phyloP scores from a whole-genome alignment of 1,284 basidiomycete genomes.

The Peniophora sp. region DNA sequence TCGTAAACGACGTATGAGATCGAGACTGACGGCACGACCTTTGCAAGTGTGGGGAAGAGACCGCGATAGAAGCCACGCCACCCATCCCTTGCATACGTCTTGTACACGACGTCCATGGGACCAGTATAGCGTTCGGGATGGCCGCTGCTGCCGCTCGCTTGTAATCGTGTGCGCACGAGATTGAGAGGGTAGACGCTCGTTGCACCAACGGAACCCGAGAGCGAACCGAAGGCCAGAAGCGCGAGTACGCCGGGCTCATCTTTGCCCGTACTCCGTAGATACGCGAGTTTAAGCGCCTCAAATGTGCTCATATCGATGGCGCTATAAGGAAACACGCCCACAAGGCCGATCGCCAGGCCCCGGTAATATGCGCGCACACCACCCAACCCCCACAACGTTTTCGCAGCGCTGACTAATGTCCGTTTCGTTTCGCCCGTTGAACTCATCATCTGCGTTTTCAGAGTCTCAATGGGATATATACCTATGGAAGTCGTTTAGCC shows the following conservation, averaged over 20 bases:
- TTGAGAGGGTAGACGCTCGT: constrained; percentile 90
- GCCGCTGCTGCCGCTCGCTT: constrained; percentile 91
- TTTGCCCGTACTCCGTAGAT: constrained; percentile 70
- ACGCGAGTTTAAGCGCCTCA: constrained; percentile 83
- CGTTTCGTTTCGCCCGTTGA: constrained; percentile 57
- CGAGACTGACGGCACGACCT: constrained; percentile 91
- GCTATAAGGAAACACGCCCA: constrained; percentile 88
- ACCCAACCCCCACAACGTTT: constrained; percentile 73
- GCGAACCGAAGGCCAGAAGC: constrained; percentile 78
- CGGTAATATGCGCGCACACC: constrained; percentile 85
- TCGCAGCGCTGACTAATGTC: constrained; percentile 52
- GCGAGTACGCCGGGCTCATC: constrained; percentile 82
- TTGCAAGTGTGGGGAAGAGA: constrained; percentile 83
- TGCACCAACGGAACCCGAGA: constrained; percentile 88
- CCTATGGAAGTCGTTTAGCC: constrained; percentile 31
- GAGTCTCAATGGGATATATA: constrained; percentile 84
- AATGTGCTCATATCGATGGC: constrained; percentile 96
- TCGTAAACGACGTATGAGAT: constrained; percentile 93
- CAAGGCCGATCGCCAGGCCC: constrained; percentile 82
- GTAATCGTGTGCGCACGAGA: constrained; percentile 88
- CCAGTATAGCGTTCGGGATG: constrained; percentile 88
- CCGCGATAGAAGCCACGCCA: constrained; percentile 96
- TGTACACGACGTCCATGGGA: constrained; percentile 76
- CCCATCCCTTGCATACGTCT: constrained; percentile 83
- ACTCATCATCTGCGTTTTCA: constrained; percentile 96